phyloP scores from a whole-genome alignment of 1,284 basidiomycete genomes.

The Anthracocystis panici-leucophaei region DNA sequence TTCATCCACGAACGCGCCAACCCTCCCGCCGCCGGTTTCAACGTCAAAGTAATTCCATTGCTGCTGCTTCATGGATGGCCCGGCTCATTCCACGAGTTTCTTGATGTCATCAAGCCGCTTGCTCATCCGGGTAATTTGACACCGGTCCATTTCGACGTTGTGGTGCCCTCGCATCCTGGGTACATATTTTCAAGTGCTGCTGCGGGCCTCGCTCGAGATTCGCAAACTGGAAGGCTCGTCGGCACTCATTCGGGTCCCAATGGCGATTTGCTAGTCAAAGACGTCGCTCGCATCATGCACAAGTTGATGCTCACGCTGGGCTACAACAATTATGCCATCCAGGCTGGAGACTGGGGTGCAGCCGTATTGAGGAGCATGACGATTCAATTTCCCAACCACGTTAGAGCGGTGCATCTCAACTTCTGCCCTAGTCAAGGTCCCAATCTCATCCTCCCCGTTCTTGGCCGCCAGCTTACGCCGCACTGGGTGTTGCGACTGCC shows the following conservation, averaged over 20 bases:
- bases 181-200: constrained; percentile 57
- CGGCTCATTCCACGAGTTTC: constrained; percentile 62
- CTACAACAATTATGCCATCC: constrained; percentile 54
- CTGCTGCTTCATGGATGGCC: constrained; percentile 70
- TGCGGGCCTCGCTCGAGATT: constrained; percentile 23
- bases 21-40: constrained; percentile 11
- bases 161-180: constrained; percentile 67
- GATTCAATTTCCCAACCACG: constrained; percentile 30
- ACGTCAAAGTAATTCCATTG: constrained; percentile 65
- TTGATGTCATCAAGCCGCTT: constrained; percentile 63
- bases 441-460: constrained; percentile 34
- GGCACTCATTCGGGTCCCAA: constrained; percentile 46
- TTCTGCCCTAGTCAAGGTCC: constrained; percentile 52
- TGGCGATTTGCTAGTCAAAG: constrained; percentile 52
- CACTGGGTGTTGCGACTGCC: constrained; percentile 34
- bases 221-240: constrained; percentile 22
- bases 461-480: constrained; percentile 28
- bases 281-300: constrained; percentile 57
- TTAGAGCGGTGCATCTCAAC: constrained; percentile 56
- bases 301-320: constrained; percentile 58
- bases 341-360: constrained; percentile 60
- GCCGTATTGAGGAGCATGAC: constrained; percentile 45
- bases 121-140: constrained; percentile 54
- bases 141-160: constrained; percentile 61
- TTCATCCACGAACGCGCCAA: constrained; percentile 64